Evolutionary conservation across 164 flowering plant species (phyloP), one percentile per base, ranked within the genome.

Genomic region (Houttuynia cordata): DNA sequence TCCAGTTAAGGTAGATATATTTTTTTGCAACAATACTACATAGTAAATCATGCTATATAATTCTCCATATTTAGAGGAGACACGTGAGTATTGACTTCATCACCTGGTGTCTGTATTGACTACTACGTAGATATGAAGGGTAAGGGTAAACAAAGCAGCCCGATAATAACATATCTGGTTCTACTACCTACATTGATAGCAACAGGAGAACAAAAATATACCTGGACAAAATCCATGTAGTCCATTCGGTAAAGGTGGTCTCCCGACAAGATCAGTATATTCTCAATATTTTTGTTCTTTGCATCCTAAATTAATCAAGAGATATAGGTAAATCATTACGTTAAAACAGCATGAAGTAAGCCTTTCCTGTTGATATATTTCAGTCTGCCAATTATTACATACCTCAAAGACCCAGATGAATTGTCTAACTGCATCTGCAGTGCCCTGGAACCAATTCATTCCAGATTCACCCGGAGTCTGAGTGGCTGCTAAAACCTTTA

Each of bases 341-440:
- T 41, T 56, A 18, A 10, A 58, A 25, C 15, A 61, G 4, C 15
- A 40, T 50, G 24, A 65, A 20, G 24, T 37, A 19, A 51, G 52
- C 4, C 18, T 53, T 58, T 14, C 45, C 49, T 8, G 13, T 45
- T 3, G 49, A 45, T 45, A 45, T 8, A 45, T 45, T 45, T 45
- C 49, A 12, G 49, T 45, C 17, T 45, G 49, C 13, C 49, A 45
- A 45, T 45, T 17, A 12, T 19, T 42, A 47, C 55, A 15, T 24
- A 67, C 69, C 69, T 67, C 69, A 20, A 67, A 67, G 34, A 67
- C 60, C 69, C 69, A 67, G 19, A 49, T 47, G 49, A 67, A 67
- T 62, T 93, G 97, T 64, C 99, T 82, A 64, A 93, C 97, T 61
- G 97, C 99, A 78, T 93, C 99, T 13, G 99, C 99, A 45, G 99